Conservation (phyloP, 192 early-diverging fungal genomes). For the Coemansia sp. region DNA sequence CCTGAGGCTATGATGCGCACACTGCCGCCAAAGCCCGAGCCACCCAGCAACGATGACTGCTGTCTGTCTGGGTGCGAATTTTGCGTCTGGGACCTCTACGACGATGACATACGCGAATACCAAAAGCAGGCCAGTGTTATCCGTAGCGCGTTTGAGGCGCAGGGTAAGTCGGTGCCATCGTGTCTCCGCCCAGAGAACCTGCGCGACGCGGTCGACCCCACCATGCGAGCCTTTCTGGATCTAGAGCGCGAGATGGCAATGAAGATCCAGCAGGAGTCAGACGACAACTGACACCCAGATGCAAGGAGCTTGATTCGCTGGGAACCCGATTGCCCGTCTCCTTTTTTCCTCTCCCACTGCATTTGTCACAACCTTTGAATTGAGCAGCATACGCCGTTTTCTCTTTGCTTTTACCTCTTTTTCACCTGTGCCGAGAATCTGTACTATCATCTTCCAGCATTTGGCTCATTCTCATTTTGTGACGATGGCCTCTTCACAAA, state of each 20-base stretch:
- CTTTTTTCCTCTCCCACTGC: background rate
- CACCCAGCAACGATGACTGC: constrained; percentile 41
- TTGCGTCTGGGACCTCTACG: constrained; percentile 54
- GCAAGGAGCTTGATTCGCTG: background rate
- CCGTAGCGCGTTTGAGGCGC: constrained; percentile 23
- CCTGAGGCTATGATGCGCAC: constrained; percentile 26
- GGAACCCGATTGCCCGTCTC: no score
- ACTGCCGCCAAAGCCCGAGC: constrained; percentile 49
- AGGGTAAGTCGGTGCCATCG: constrained; percentile 30
- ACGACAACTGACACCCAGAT: constrained; percentile 15
- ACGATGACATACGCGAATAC: constrained; percentile 52
- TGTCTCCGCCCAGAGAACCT: constrained; percentile 30
- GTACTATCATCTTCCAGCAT: background rate
- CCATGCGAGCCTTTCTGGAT: constrained; percentile 51
- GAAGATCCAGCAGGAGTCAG: constrained; percentile 34
- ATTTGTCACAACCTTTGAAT: background rate
- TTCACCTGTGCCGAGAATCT: background rate
- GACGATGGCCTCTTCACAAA: background rate
- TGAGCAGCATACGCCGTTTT: background rate
- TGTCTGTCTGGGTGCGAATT: constrained; percentile 49
- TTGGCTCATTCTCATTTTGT: background rate
- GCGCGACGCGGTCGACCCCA: constrained; percentile 38
- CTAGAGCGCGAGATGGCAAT: constrained; percentile 46
- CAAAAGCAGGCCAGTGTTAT: constrained; percentile 30
- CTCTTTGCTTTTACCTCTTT: background rate